Evolutionary conservation across 805 yeast species (phyloP).

Genomic region (Maudiozyma pseudohumilis): DNA sequence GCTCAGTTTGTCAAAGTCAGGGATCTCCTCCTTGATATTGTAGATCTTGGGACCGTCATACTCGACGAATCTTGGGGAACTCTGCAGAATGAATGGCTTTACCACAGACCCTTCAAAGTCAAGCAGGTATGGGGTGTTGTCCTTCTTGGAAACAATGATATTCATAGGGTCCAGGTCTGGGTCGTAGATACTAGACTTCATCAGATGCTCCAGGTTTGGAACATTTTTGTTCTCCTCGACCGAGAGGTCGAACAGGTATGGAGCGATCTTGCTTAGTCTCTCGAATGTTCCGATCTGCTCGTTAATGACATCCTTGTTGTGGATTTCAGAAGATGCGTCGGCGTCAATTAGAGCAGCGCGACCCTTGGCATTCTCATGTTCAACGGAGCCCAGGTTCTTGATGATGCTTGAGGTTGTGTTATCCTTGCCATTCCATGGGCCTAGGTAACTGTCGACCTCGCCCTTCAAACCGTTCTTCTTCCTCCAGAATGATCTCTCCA

Average conservation of each 20-base stretch:
- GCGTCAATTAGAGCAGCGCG: conserved; percentile 33
- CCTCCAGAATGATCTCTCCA: conserved; percentile 70
- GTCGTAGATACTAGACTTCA: conserved; percentile 61
- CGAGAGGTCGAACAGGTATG: conserved; percentile 42
- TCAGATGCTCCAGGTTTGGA: conserved; percentile 51
- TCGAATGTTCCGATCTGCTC: conserved; percentile 53
- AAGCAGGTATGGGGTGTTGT: conserved; percentile 40
- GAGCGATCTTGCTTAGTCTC: conserved; percentile 46
- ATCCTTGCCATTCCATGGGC: conserved; percentile 58
- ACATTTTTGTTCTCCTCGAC: conserved; percentile 39
- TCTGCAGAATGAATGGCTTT: conserved; percentile 72
- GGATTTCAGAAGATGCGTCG: conserved; percentile 6
- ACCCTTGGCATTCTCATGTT: conserved; percentile 48
- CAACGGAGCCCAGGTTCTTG: conserved; percentile 52
- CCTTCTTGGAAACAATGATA: conserved; percentile 43
- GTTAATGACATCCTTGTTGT: conserved; percentile 35
- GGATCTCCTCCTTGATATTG: conserved; percentile 64
- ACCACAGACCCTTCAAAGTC: conserved; percentile 79
- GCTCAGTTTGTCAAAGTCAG: conserved; percentile 53
- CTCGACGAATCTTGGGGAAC: conserved; percentile 73
- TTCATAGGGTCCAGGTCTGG: conserved; percentile 93
- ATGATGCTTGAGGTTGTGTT: conserved; percentile 53
- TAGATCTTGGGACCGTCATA: conserved; percentile 85
- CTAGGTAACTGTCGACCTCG: conserved; percentile 41
- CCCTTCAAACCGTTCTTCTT: conserved; percentile 31